Conservation (phyloP, 164 flowering plant genomes). For the Stephania cephalantha region DNA sequence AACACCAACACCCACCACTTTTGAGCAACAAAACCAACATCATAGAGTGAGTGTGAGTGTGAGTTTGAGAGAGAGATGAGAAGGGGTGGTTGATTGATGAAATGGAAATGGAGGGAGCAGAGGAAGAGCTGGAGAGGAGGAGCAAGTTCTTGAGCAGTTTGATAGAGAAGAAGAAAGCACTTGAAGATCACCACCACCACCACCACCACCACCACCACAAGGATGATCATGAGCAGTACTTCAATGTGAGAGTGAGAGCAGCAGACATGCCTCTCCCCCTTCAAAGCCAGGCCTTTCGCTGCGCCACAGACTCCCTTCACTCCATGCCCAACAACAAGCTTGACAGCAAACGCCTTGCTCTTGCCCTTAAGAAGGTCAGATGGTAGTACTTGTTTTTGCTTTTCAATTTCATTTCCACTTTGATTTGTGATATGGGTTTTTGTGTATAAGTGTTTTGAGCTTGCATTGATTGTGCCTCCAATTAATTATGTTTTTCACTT, state of each 20-base stretch:
- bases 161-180: conserved; percentile 72
- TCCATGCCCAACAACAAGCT: conserved; percentile 62
- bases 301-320: conserved; percentile 58
- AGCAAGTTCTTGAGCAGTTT: conserved; percentile 75
- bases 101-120: conserved; percentile 60
- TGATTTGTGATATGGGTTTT: neutral
- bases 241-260: conserved; percentile 70
- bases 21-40: neutral
- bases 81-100: conserved; percentile 1
- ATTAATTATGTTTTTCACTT: too few species aligned
- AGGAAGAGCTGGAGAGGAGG: conserved; percentile 78
- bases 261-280: conserved; percentile 71
- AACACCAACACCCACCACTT: neutral
- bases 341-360: conserved; percentile 87
- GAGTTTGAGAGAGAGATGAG: conserved; percentile 10
- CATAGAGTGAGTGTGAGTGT: too few species aligned
- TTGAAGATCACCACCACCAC: conserved; percentile 41
- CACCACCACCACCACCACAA: conserved; percentile 38
- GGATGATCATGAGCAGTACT: conserved; percentile 27
- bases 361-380: conserved; percentile 76
- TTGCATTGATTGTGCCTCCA: too few species aligned
- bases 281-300: conserved; percentile 64
- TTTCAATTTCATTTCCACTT: neutral
- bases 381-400: neutral
- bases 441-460: neutral